A percentile compares a stretch with the other conserved stretches of the same genome.
Evolutionary conservation across 225 moss, liverwort and hornwort species (phyloP).

Genomic region (Anthoceros angustus): DNA sequence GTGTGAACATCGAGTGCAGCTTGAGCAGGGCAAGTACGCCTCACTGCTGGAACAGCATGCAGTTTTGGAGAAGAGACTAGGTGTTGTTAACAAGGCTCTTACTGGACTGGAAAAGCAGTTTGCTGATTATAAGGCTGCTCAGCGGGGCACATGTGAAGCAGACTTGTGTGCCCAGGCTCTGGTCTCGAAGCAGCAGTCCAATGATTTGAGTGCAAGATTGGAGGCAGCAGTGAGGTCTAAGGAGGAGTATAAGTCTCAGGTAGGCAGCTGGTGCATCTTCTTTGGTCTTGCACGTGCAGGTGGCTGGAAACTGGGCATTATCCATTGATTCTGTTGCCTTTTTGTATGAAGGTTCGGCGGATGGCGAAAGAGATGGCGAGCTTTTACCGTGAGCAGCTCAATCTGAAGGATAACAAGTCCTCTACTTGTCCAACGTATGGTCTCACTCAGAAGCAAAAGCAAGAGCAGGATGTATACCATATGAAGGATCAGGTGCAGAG

Average conservation of each 20-base stretch:
- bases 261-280: background rate
- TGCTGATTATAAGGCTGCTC: constrained; percentile 5
- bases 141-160: background rate
- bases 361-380: constrained; percentile 8
- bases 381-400: background rate
- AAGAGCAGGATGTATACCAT: background rate
- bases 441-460: background rate
- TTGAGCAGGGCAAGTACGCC: constrained; percentile 6
- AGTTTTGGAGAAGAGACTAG: background rate
- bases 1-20: constrained; percentile 8
- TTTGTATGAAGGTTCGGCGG: background rate
- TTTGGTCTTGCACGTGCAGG: background rate
- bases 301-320: background rate
- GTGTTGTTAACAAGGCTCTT: background rate
- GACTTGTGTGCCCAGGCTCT: background rate
- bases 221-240: background rate
- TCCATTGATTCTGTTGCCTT: background rate
- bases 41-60: constrained; percentile 5
- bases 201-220: background rate
- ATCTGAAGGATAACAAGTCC: background rate
- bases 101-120: constrained; percentile 7
- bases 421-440: background rate
- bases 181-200: constrained; percentile 7
- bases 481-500: background rate
- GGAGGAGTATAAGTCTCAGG: constrained; percentile 7